Conservation (phyloP, 768 basidiomycete species). For the Mycena polygramma region DNA sequence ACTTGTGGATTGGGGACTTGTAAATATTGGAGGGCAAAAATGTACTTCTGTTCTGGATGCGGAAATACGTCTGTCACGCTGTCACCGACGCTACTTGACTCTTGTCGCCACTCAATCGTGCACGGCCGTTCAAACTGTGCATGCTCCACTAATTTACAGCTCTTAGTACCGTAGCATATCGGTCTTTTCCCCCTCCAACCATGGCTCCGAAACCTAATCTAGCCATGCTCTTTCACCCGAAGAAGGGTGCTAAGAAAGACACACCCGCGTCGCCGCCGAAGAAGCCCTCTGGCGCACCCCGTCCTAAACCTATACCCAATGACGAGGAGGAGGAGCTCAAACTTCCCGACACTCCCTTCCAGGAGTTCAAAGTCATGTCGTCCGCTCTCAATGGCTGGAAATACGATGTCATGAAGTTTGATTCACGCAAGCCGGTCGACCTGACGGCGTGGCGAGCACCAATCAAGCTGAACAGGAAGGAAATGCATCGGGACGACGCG, state of each 20-base stretch:
- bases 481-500: slow-evolving; percentile 67
- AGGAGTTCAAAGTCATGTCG: slow-evolving; percentile 85
- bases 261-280: slow-evolving; percentile 50
- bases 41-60: slow-evolving; percentile 20
- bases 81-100: slow-evolving; percentile 8
- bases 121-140: slow-evolving; percentile 18
- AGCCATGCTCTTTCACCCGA: slow-evolving; percentile 75
- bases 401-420: slow-evolving; percentile 94
- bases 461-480: slow-evolving; percentile 91
- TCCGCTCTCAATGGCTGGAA: slow-evolving; percentile 89
- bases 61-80: slow-evolving; percentile 2
- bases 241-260: slow-evolving; percentile 63
- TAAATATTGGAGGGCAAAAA: slow-evolving; percentile 13
- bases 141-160: slow-evolving; percentile 28
- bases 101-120: slow-evolving; percentile 24
- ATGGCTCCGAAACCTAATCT: slow-evolving; percentile 62
- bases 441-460: slow-evolving; percentile 77
- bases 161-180: slow-evolving; percentile 28
- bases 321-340: slow-evolving; percentile 65
- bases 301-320: slow-evolving; percentile 52
- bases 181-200: slow-evolving; percentile 23
- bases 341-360: slow-evolving; percentile 76
- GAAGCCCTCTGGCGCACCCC: slow-evolving; percentile 54
- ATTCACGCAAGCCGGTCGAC: slow-evolving; percentile 79
- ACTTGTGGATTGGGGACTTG: slow-evolving; percentile 28